Evolutionary conservation across 2,329 filamentous ascomycete genomes (phyloP).

Genomic region (Piedraia hortae): DNA sequence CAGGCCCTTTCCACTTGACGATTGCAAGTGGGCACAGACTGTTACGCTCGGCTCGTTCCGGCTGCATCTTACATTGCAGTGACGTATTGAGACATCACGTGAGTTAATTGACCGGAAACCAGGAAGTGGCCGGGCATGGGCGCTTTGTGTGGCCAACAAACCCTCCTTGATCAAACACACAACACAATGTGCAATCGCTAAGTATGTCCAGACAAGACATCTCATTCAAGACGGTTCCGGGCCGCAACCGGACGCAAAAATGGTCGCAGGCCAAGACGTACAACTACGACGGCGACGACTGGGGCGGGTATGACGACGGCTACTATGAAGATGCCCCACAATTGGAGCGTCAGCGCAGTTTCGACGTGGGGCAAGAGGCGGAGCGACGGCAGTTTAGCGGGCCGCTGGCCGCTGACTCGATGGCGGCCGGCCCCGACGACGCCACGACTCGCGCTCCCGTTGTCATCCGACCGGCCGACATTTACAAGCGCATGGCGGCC

Average conservation of each 20-base stretch:
- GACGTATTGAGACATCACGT: no score
- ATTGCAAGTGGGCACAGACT: no score
- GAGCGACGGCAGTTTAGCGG: conserved; percentile 20
- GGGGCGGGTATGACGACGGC: conserved; percentile 40
- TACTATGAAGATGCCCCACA: conserved; percentile 11
- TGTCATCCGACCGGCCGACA: conserved; percentile 47
- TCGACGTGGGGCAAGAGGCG: conserved; percentile 23
- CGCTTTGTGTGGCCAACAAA: no score
- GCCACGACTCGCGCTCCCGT: conserved; percentile 25
- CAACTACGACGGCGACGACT: conserved; percentile 80
- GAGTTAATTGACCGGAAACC: no score
- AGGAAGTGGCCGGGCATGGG: no score
- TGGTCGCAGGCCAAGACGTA: conserved; percentile 76
- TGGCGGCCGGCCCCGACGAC: background rate
- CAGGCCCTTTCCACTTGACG: no score
- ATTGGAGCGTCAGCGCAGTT: conserved; percentile 20
- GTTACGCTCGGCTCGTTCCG: no score
- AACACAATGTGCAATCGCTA: no score
- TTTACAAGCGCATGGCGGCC: conserved; percentile 45
- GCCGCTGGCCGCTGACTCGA: conserved; percentile 3
- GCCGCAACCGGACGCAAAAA: conserved; percentile 71
- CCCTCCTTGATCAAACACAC: no score
- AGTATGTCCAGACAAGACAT: no score
- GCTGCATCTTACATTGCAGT: no score
- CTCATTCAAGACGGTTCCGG: conserved; percentile 62